Conservation (phyloP, 208 protist genomes). For the Acanthamoeba culbertsoni region DNA sequence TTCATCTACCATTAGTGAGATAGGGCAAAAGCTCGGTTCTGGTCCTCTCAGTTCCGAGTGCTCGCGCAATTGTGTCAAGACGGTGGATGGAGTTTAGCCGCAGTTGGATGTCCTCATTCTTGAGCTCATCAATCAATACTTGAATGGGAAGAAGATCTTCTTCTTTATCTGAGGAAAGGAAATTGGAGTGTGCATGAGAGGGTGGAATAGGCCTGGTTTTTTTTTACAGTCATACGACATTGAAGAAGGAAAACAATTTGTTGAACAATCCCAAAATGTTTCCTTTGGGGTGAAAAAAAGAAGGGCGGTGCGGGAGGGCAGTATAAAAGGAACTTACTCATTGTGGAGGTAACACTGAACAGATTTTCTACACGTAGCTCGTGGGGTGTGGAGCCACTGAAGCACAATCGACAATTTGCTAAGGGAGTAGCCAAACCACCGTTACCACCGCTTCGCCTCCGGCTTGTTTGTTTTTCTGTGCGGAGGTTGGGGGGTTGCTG, state of each 20-base stretch:
- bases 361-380: too few species aligned
- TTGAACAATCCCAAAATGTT: too few species aligned
- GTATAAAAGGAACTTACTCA: neutral
- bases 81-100: conserved; percentile 95
- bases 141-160: conserved; percentile 94
- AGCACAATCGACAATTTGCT: too few species aligned
- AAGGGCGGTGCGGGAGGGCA: neutral
- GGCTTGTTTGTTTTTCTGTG: too few species aligned
- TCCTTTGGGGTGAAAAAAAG: neutral
- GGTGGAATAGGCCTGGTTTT: neutral
- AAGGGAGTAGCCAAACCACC: too few species aligned
- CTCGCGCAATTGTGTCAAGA: conserved; percentile 95
- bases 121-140: conserved; percentile 95
- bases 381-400: too few species aligned
- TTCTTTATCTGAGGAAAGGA: conserved; percentile 38
- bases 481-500: too few species aligned
- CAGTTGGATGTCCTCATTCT: conserved; percentile 94
- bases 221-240: neutral
- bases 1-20: conserved; percentile 89
- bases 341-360: neutral
- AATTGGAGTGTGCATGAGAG: neutral
- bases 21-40: conserved; percentile 96
- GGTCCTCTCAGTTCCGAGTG: conserved; percentile 94
- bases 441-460: too few species aligned
- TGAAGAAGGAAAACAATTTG: neutral